A percentile compares a stretch with the other conserved stretches of the same genome.
These are phyloP conservation scores for Castanea crenata DNA, from an alignment of 306 rosid species.

Conservation along the genomic window DNA sequence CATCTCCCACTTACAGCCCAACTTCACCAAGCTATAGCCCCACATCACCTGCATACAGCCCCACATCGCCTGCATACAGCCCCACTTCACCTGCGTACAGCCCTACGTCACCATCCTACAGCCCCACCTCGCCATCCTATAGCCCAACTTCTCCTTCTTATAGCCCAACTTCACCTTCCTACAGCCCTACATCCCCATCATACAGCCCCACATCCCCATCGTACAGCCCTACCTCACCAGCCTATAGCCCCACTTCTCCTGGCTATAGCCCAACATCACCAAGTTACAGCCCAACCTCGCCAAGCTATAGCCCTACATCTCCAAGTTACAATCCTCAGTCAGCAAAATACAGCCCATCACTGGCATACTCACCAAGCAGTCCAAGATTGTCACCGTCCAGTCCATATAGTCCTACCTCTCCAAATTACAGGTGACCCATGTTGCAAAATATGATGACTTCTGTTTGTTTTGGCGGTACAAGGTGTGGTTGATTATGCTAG, in stretches of 20 bases:
- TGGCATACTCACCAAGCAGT: constrained; percentile 96
- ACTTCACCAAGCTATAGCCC: constrained; percentile 79
- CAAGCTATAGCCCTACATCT: constrained; percentile 78
- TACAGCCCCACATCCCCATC: constrained; percentile 86
- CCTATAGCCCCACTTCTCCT: constrained; percentile 65
- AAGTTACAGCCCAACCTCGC: constrained; percentile 62
- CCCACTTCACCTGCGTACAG: constrained; percentile 84
- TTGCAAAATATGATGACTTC: background rate
- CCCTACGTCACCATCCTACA: constrained; percentile 66
- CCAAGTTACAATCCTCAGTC: constrained; percentile 93
- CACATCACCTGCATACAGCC: constrained; percentile 75
- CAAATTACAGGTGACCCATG: constrained; percentile 74
- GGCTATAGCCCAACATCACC: constrained; percentile 76
- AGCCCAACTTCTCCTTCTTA: constrained; percentile 80
- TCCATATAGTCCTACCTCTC: constrained; percentile 96
- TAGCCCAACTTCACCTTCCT: constrained; percentile 82
- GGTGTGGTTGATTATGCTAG: background rate
- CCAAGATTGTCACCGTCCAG: constrained; percentile 92
- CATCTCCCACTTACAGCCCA: constrained; percentile 65
- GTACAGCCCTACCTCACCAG: constrained; percentile 70
- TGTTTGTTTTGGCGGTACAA: background rate
- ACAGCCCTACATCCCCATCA: constrained; percentile 78
- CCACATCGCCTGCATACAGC: constrained; percentile 76
- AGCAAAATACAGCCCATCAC: constrained; percentile 89
- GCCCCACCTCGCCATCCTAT: constrained; percentile 63